A percentile compares a stretch with the other conserved stretches of the same genome.
phyloP scores from a whole-genome alignment of 2,329 filamentous ascomycete species.

The Drechmeria coniospora region DNA sequence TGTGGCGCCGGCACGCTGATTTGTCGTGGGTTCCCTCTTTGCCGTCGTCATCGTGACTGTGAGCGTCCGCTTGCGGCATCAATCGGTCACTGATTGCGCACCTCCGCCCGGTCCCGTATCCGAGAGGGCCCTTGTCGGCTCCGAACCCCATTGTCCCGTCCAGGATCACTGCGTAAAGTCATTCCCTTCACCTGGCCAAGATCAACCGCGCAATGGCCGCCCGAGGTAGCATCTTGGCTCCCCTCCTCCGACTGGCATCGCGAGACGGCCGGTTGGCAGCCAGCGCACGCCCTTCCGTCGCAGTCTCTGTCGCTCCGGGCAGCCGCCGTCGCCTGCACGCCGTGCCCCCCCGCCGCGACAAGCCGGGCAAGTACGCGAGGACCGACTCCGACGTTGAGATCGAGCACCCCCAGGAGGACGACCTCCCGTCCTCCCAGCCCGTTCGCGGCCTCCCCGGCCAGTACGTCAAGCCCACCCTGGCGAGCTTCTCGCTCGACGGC shows the following conservation, averaged over 20 bases:
- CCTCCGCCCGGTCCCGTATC: too few species aligned
- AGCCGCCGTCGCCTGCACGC: slow-evolving; percentile 18
- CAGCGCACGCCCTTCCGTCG: slow-evolving; percentile 9
- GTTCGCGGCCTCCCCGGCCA: slow-evolving; percentile 63
- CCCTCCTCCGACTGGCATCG: slow-evolving; percentile 14
- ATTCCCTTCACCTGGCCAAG: slow-evolving; percentile 53
- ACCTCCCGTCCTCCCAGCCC: slow-evolving; percentile 55
- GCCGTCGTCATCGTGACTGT: too few species aligned
- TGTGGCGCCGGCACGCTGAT: too few species aligned
- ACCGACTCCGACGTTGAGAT: slow-evolving; percentile 67
- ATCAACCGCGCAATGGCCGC: slow-evolving; percentile 43
- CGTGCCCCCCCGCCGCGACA: slow-evolving; percentile 19
- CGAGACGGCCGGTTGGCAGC: slow-evolving; percentile 10
- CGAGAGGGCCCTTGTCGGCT: too few species aligned
- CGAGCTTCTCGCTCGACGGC: slow-evolving; percentile 73
- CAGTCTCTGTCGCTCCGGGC: slow-evolving; percentile 14
- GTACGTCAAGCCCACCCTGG: slow-evolving; percentile 73
- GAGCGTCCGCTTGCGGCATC: slow-evolving; percentile 33
- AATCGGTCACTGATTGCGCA: too few species aligned
- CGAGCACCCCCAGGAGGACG: slow-evolving; percentile 59
- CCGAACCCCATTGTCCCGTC: too few species aligned
- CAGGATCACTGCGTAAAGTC: too few species aligned
- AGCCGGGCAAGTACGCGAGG: slow-evolving; percentile 54
- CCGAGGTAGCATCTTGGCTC: slow-evolving; percentile 9
- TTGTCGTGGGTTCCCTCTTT: too few species aligned